Conservation (phyloP, 2,329 filamentous ascomycete genomes). For the Verticillium nubilum region DNA sequence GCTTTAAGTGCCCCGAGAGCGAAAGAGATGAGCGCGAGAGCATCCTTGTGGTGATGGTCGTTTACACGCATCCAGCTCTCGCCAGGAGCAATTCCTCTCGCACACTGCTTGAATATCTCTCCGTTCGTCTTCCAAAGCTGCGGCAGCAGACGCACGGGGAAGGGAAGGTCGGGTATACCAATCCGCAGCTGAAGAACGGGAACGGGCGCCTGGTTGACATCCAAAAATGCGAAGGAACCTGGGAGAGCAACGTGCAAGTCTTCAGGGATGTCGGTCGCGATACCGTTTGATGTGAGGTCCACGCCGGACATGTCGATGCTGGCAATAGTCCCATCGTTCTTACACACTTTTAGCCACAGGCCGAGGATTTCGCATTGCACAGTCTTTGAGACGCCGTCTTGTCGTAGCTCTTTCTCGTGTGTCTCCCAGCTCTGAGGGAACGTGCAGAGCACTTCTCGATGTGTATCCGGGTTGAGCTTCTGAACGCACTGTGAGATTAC, state of each 20-base stretch:
- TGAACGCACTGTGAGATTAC: neutral
- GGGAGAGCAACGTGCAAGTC: neutral
- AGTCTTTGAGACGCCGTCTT: neutral
- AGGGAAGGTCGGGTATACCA: neutral
- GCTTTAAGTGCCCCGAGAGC: neutral
- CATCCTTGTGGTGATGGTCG: conserved; percentile 3
- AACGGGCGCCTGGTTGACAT: neutral
- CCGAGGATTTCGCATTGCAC: neutral
- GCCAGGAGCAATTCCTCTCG: neutral
- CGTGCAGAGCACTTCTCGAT: neutral
- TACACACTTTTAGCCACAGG: neutral
- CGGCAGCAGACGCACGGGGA: conserved; percentile 1
- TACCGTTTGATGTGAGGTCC: neutral
- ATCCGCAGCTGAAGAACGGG: neutral
- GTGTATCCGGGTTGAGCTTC: neutral
- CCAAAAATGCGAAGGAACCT: neutral
- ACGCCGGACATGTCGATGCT: neutral
- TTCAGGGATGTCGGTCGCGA: neutral
- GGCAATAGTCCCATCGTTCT: neutral
- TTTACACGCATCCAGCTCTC: conserved; percentile 1
- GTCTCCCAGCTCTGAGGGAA: neutral
- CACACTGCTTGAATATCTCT: neutral
- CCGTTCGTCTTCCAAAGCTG: neutral
- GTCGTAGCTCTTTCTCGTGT: neutral
- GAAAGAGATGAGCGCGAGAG: conserved; percentile 2